Percentiles rank a stretch among this genome's conserved stretches.
Evolutionary conservation across 352 stramenopile genomes (phyloP).

Genomic region (Globisporangium cylindrosporum): DNA sequence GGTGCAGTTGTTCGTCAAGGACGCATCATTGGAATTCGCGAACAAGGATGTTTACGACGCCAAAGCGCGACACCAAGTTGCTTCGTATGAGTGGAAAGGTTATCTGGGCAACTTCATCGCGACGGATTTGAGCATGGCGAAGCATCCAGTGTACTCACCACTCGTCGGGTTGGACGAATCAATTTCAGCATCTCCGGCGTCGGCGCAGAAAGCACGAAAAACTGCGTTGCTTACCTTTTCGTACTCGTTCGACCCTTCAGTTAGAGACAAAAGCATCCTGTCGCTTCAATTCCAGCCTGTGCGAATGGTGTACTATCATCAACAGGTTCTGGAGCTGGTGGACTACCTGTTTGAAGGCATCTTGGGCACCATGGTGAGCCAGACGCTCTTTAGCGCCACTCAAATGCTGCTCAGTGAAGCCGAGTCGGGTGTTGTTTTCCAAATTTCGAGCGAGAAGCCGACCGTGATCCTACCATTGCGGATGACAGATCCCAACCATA

Average conservation of each 20-base stretch:
- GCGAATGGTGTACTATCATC: constrained; percentile 81
- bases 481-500: constrained; percentile 49
- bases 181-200: constrained; percentile 7
- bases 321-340: constrained; percentile 79
- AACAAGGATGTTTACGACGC: constrained; percentile 12
- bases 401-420: constrained; percentile 68
- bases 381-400: constrained; percentile 69
- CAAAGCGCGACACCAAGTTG: constrained; percentile 1
- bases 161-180: constrained; percentile 61
- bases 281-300: constrained; percentile 58
- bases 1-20: constrained; percentile 53
- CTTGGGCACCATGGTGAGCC: constrained; percentile 62
- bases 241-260: constrained; percentile 20
- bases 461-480: constrained; percentile 65
- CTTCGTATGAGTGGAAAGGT: constrained; percentile 24
- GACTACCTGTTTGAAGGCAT: constrained; percentile 85
- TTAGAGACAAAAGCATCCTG: constrained; percentile 42
- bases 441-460: constrained; percentile 55
- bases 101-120: constrained; percentile 74
- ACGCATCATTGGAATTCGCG: constrained; percentile 48
- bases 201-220: constrained; percentile 5
- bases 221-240: constrained; percentile 32
- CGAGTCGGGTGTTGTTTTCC: constrained; percentile 48
- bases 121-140: constrained; percentile 66
- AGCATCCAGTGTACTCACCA: constrained; percentile 62